Conservation (phyloP, 2,329 filamentous ascomycete genomes). For the Emergomyces pasteurianus region DNA sequence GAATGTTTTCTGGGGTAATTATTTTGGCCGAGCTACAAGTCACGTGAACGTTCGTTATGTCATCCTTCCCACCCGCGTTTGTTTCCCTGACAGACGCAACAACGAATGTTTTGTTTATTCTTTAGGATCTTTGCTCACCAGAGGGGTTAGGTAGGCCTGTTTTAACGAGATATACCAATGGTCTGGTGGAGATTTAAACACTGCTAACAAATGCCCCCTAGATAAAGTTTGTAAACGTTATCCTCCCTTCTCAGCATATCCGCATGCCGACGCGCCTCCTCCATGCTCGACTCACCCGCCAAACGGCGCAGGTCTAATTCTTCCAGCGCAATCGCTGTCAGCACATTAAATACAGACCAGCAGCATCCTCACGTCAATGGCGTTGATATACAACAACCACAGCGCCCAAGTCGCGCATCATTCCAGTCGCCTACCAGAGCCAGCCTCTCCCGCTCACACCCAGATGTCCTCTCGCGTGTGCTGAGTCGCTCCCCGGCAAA, state of each 20-base stretch:
- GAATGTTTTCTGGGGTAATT: background rate
- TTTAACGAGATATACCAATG: background rate
- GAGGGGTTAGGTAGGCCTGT: background rate
- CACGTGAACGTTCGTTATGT: slow-evolving; percentile 20
- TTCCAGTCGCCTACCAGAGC: slow-evolving; percentile 57
- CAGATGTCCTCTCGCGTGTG: slow-evolving; percentile 42
- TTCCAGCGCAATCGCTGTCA: slow-evolving; percentile 34
- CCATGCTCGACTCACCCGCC: slow-evolving; percentile 46
- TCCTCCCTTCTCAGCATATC: slow-evolving; percentile 1
- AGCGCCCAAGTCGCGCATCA: slow-evolving; percentile 35
- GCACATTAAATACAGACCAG: slow-evolving; percentile 29
- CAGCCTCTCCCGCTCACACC: slow-evolving; percentile 50
- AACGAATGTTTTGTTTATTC: background rate
- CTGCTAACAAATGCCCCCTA: background rate
- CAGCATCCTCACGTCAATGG: background rate
- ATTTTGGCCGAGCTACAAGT: background rate
- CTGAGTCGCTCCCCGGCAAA: slow-evolving; percentile 28
- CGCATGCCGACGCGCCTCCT: slow-evolving; percentile 8
- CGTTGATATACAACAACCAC: background rate
- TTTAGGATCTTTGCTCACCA: background rate
- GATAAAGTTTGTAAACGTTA: slow-evolving; percentile 16
- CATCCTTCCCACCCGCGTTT: slow-evolving; percentile 14
- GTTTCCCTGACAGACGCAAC: slow-evolving; percentile 8
- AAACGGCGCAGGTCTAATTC: slow-evolving; percentile 55
- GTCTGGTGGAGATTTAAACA: background rate